These are phyloP conservation scores for Scheffersomyces stambukii DNA, from an alignment of 1,139 yeast species.

Conservation along the genomic window DNA sequence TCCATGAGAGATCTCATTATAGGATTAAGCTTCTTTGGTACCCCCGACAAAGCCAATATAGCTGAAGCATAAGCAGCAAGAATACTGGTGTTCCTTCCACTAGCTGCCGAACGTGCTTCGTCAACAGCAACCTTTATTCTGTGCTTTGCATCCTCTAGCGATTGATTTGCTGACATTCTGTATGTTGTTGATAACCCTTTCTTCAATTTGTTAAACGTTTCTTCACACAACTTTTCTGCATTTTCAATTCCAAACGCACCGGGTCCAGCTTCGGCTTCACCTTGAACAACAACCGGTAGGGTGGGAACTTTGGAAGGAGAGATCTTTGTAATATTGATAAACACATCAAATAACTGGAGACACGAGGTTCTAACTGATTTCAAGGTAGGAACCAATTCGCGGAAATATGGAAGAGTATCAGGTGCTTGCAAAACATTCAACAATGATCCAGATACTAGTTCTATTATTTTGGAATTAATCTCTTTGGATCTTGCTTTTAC, in stretches of 20 bases:
- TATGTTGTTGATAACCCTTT: slow-evolving; percentile 65
- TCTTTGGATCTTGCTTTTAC: slow-evolving; percentile 16
- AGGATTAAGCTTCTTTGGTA: slow-evolving; percentile 87
- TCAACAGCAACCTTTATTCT: slow-evolving; percentile 63
- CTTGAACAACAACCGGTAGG: slow-evolving; percentile 85
- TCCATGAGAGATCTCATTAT: slow-evolving; percentile 91
- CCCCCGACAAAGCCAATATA: slow-evolving; percentile 52
- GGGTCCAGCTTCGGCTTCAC: slow-evolving; percentile 92
- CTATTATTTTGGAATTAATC: slow-evolving; percentile 11
- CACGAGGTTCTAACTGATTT: slow-evolving; percentile 86
- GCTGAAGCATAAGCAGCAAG: slow-evolving; percentile 77
- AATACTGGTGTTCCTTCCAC: slow-evolving; percentile 58
- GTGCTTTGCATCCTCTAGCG: slow-evolving; percentile 75
- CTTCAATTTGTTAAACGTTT: slow-evolving; percentile 62
- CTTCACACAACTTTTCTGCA: slow-evolving; percentile 68
- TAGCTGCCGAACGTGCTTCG: slow-evolving; percentile 58
- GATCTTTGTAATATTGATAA: slow-evolving; percentile 71
- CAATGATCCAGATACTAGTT: slow-evolving; percentile 27
- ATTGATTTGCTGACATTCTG: slow-evolving; percentile 67
- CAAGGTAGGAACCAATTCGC: slow-evolving; percentile 84
- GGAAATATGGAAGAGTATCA: slow-evolving; percentile 50
- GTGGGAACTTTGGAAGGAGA: slow-evolving; percentile 77
- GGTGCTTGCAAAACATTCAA: slow-evolving; percentile 39
- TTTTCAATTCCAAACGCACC: slow-evolving; percentile 81
- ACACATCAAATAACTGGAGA: slow-evolving; percentile 72